Percentiles rank a stretch among this genome's conserved stretches.
Evolutionary conservation across 345 rosid species (phyloP).

Genomic region (Syzygium aromaticum): DNA sequence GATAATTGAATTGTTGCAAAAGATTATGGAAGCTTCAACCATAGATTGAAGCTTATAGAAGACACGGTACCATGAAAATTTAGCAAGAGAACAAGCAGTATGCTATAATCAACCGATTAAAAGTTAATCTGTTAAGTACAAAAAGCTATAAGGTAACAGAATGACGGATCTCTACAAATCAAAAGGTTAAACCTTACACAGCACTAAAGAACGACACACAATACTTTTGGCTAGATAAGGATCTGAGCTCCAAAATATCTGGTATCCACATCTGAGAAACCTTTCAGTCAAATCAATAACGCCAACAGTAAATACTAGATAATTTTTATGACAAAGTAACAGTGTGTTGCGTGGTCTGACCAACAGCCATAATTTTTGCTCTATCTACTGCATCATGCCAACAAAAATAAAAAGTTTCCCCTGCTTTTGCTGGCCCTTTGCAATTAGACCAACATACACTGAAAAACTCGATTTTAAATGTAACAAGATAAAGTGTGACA

Average conservation of each 20-base stretch:
- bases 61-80: neutral
- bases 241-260: neutral
- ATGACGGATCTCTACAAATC: neutral
- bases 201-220: neutral
- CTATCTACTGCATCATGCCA: neutral
- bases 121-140: neutral
- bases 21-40: neutral
- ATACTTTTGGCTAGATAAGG: neutral
- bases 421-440: neutral
- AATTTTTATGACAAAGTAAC: neutral
- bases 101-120: neutral
- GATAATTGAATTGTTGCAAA: neutral
- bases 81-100: neutral
- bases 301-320: neutral
- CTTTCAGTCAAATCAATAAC: neutral
- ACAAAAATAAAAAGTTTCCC: neutral
- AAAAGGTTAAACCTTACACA: neutral
- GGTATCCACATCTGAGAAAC: neutral
- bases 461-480: neutral
- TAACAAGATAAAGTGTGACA: neutral
- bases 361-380: neutral
- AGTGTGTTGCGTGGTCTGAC: neutral
- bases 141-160: neutral
- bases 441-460: neutral
- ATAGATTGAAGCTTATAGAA: neutral